A percentile compares a stretch with the other conserved stretches of the same genome.
These are phyloP conservation scores for Suhomyces terraborum DNA, from an alignment of 1,139 yeast genomes.

Conservation along the genomic window DNA sequence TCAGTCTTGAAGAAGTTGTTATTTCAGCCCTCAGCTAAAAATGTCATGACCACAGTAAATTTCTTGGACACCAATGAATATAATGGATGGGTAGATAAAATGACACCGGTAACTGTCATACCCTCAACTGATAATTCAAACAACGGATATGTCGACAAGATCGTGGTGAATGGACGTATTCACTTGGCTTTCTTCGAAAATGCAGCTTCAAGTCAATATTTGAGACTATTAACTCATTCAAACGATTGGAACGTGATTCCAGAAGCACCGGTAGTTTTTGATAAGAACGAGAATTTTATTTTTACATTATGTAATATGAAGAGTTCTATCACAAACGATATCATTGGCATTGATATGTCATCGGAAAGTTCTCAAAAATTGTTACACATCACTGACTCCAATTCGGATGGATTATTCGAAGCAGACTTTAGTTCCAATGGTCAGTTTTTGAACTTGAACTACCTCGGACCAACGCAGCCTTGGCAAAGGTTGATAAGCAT, in stretches of 20 bases:
- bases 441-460: conserved; percentile 53
- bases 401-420: conserved; percentile 33
- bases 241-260: conserved; percentile 71
- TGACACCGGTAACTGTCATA: conserved; percentile 35
- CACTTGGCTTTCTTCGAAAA: conserved; percentile 71
- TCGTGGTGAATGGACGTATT: conserved; percentile 62
- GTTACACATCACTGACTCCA: conserved; percentile 25
- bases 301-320: conserved; percentile 66
- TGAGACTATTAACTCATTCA: conserved; percentile 49
- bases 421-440: conserved; percentile 55
- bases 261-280: conserved; percentile 57
- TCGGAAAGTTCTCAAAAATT: conserved; percentile 13
- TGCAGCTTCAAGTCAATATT: conserved; percentile 46
- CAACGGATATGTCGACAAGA: conserved; percentile 74
- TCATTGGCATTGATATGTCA: conserved; percentile 30
- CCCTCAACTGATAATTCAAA: conserved; percentile 28
- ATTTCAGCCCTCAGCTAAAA: conserved; percentile 40
- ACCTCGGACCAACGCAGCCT: conserved; percentile 69
- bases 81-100: conserved; percentile 59
- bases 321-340: conserved; percentile 57
- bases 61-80: conserved; percentile 46
- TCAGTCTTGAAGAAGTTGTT: conserved; percentile 58
- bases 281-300: conserved; percentile 51
- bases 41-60: conserved; percentile 19
- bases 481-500: conserved; percentile 58